Evolutionary conservation across 83 land plant genomes (phyloP).

Genomic region (Picea abies): DNA sequence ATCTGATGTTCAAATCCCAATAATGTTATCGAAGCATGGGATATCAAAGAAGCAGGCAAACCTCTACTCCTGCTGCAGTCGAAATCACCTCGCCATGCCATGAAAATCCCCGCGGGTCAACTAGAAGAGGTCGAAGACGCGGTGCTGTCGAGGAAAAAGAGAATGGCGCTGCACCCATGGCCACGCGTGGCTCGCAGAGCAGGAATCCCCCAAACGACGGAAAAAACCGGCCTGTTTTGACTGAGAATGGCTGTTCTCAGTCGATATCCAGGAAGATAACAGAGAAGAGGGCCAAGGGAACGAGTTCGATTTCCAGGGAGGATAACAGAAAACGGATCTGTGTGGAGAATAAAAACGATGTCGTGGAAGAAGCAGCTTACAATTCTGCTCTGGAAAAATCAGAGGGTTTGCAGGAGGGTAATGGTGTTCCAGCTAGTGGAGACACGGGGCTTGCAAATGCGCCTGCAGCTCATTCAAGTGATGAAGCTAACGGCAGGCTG

Average conservation of each 20-base stretch:
- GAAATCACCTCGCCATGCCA: background rate
- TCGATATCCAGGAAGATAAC: background rate
- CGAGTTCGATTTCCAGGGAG: background rate
- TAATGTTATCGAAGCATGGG: background rate
- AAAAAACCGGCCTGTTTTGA: background rate
- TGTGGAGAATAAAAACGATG: background rate
- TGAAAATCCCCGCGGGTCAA: background rate
- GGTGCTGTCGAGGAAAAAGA: background rate
- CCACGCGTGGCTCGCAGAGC: background rate
- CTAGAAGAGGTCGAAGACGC: background rate
- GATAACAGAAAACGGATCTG: background rate
- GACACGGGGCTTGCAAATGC: background rate
- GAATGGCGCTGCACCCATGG: background rate
- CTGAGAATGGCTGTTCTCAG: background rate
- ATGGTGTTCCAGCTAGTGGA: background rate
- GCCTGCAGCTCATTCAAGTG: no score
- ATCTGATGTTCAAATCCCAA: background rate
- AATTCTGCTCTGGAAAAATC: background rate
- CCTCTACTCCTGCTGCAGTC: background rate
- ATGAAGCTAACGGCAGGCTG: background rate
- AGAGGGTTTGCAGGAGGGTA: background rate
- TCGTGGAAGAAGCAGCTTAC: background rate
- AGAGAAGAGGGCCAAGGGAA: background rate
- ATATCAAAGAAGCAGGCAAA: constrained; percentile 14
- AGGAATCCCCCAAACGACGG: background rate